Base-by-base conservation (phyloP, 2,329 filamentous ascomycete species). In the Graphiopsis chlorocephala region DNA sequence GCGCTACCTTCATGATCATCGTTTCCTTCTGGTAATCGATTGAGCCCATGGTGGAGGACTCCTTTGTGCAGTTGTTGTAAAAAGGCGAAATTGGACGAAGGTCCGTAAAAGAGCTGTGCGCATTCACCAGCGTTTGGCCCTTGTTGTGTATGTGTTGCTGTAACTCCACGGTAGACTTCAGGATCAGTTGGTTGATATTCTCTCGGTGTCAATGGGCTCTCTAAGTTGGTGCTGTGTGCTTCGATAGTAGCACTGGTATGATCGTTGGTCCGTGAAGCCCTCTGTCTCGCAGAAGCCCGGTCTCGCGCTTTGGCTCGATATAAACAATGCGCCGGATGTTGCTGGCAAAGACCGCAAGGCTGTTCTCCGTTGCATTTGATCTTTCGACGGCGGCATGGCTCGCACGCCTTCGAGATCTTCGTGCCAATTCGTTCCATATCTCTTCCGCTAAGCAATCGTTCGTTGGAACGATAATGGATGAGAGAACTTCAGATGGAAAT, bases 51-150 rank as follows among this genome's bases (percentile, higher is more conserved):
- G 71, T 68, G 28, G 4, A 75, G 61, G 12, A 75, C 67, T 23
- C 71, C 68, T 17, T 72, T 64, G 48, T 75, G 73, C 6, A 75
- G 61, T 59, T 75, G 73, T 35, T 75, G 73, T 25, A 74, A 64
- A 50, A 75, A 75, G 7, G 73, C 73, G 26, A 74, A 74, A 35
- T 72, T 73, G 3, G 72, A 73, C 2, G 72, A 73, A 8, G 72
- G 69, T 1, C 72, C 71, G 29, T 73, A 73, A 65, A 71, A 73
- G 7, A 73, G 71, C 59, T 72, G 72, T 1, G 48, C 33, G 25
- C 61, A 64, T 45, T 66, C 61, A 12, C 45, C 47, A 26, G 56
- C 42, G 14, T 45, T 55, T 4, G 65, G 25, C 2, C 48, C 47
- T 17, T 64, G 53, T 14, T 64, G 55, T 5, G 62, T 61, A 20